These are phyloP conservation scores for Epichloe elymi DNA, from an alignment of 2,329 filamentous ascomycete species.

Conservation along the genomic window DNA sequence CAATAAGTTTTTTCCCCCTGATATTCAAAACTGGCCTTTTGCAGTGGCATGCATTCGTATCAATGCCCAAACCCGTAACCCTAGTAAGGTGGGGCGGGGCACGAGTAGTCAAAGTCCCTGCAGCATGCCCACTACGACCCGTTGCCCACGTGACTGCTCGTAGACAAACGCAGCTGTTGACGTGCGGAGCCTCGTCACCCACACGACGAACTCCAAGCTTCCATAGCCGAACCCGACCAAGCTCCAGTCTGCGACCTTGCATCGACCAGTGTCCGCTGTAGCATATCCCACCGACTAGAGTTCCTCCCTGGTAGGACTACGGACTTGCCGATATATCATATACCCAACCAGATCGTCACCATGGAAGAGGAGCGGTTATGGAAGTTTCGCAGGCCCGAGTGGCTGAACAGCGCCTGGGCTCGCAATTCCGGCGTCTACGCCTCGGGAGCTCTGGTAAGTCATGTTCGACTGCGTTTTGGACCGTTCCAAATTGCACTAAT, in stretches of 20 bases:
- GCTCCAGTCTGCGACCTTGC: constrained; percentile 10
- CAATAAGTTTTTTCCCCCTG: fast-evolving
- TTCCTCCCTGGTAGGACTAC: neutral
- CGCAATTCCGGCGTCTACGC: constrained; percentile 51
- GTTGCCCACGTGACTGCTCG: neutral
- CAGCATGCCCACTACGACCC: neutral
- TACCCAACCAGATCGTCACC: constrained; percentile 4
- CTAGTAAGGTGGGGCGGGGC: too few species aligned
- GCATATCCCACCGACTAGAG: neutral
- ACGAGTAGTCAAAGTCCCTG: neutral
- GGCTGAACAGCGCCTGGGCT: constrained; percentile 51
- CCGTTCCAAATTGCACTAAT: too few species aligned
- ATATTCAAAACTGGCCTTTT: too few species aligned
- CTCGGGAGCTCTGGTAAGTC: constrained; percentile 48
- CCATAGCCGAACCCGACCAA: neutral
- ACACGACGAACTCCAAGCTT: neutral
- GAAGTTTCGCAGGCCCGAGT: constrained; percentile 54
- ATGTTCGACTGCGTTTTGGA: neutral
- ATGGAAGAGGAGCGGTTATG: constrained; percentile 55
- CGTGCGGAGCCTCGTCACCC: constrained; percentile 14
- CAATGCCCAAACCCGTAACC: too few species aligned
- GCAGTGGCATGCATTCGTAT: too few species aligned
- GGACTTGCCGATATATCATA: too few species aligned
- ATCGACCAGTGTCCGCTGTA: neutral
- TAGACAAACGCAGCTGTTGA: neutral